Conservation (phyloP, 2,329 filamentous ascomycete species). For the Diaporthe helianthi region DNA sequence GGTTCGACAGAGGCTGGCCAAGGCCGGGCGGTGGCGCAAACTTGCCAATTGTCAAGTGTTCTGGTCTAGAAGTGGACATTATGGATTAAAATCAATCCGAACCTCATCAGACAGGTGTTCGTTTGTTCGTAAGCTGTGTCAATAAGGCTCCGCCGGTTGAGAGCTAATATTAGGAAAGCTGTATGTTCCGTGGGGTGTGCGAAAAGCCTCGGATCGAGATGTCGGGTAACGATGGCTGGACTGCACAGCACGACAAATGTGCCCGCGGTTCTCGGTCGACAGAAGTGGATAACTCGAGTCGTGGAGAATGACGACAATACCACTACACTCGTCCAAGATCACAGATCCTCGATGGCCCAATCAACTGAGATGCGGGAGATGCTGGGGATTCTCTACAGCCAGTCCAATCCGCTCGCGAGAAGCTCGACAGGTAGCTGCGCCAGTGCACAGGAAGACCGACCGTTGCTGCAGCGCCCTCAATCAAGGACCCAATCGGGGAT, state of each 20-base stretch:
- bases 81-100: constrained; percentile 73
- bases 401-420: constrained; percentile 10
- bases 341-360: constrained; percentile 16
- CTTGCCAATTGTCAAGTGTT: constrained; percentile 87
- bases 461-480: constrained; percentile 26
- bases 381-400: constrained; percentile 7
- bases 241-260: constrained; percentile 13
- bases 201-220: constrained; percentile 27
- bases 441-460: constrained; percentile 11
- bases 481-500: constrained; percentile 25
- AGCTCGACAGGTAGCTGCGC: constrained; percentile 29
- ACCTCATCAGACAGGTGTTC: constrained; percentile 51
- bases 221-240: constrained; percentile 21
- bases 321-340: constrained; percentile 8
- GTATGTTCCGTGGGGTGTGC: constrained; percentile 30
- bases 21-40: constrained; percentile 63
- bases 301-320: constrained; percentile 22
- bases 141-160: constrained; percentile 26
- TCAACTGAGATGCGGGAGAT: constrained; percentile 7
- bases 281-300: constrained; percentile 22
- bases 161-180: constrained; percentile 32
- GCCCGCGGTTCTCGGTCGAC: constrained; percentile 18
- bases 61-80: constrained; percentile 90
- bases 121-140: constrained; percentile 20
- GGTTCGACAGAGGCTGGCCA: constrained; percentile 35